Conservation (phyloP, 768 basidiomycete species). For the Amanita rubescens region DNA sequence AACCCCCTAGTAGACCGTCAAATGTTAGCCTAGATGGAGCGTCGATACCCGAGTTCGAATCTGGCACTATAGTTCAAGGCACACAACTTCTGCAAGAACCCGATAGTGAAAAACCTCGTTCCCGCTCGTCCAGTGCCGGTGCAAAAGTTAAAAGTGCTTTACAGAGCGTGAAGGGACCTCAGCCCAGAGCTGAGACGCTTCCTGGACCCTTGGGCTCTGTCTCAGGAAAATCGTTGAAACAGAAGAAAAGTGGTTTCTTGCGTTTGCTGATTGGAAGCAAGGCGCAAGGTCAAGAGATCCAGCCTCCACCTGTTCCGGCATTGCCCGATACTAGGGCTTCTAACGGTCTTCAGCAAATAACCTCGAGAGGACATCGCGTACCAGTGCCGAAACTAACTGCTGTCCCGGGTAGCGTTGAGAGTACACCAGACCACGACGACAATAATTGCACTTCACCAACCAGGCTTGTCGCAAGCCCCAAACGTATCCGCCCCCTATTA, state of each 20-base stretch:
- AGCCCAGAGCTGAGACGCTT: slow-evolving; percentile 29
- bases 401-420: not conserved
- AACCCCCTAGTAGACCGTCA: slow-evolving; percentile 21
- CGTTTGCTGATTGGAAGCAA: slow-evolving; percentile 58
- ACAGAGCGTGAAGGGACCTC: slow-evolving; percentile 32
- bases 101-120: slow-evolving; percentile 26
- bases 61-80: slow-evolving; percentile 14
- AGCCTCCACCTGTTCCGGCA: slow-evolving; percentile 53
- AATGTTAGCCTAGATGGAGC: slow-evolving; percentile 18
- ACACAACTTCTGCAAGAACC: slow-evolving; percentile 9
- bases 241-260: slow-evolving; percentile 81
- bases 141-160: slow-evolving; percentile 43
- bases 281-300: slow-evolving; percentile 34
- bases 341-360: slow-evolving; percentile 17
- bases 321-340: slow-evolving; percentile 31
- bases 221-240: slow-evolving; percentile 47
- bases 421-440: not conserved
- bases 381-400: slow-evolving; percentile 27
- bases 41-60: slow-evolving; percentile 24
- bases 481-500: slow-evolving; percentile 20
- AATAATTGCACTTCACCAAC: not conserved
- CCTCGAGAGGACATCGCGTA: slow-evolving; percentile 27
- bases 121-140: slow-evolving; percentile 58
- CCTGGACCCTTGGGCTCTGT: slow-evolving; percentile 13
- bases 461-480: not conserved